Evolutionary conservation across 2,329 filamentous ascomycete species (phyloP).

Genomic region (Rutstroemia sydowiana): DNA sequence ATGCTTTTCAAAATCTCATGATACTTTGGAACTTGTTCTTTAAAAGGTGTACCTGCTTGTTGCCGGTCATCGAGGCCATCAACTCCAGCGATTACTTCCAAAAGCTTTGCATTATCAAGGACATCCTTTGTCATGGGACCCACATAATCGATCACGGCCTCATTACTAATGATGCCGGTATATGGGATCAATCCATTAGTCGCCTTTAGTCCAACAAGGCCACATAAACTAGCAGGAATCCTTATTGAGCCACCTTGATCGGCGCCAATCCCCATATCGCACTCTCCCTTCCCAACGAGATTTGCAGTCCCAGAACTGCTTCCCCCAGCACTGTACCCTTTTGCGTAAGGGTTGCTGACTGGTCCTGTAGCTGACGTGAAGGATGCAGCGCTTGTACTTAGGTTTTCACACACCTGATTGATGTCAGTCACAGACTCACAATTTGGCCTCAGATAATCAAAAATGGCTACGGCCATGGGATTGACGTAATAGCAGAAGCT

Average conservation of each 20-base stretch:
- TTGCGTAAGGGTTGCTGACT: slow-evolving; percentile 38
- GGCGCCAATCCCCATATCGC: slow-evolving; percentile 43
- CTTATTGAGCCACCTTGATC: slow-evolving; percentile 57
- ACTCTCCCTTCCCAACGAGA: slow-evolving; percentile 36
- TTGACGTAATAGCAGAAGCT: too few relatives aligned
- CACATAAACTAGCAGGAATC: slow-evolving; percentile 53
- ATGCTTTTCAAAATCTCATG: too few relatives aligned
- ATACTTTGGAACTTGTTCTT: too few relatives aligned
- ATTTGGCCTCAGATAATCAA: too few relatives aligned
- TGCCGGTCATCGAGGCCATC: slow-evolving; percentile 42
- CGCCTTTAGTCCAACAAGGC: slow-evolving; percentile 21
- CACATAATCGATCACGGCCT: slow-evolving; percentile 5
- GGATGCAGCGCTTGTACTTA: slow-evolving; percentile 41
- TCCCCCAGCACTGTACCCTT: slow-evolving; percentile 42
- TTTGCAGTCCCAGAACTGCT: slow-evolving; percentile 42
- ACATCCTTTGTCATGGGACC: slow-evolving; percentile 38
- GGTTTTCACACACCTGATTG: slow-evolving; percentile 40
- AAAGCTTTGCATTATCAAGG: slow-evolving; percentile 34
- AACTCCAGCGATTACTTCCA: slow-evolving; percentile 41
- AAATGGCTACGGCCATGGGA: too few relatives aligned
- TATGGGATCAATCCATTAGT: slow-evolving; percentile 21
- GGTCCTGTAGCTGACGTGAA: slow-evolving; percentile 40
- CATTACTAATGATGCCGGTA: slow-evolving; percentile 11
- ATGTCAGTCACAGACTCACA: too few relatives aligned
- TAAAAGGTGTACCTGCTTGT: slow-evolving; percentile 22